Evolutionary conservation across 345 rosid species (phyloP).

Genomic region (Barbarea vulgaris): DNA sequence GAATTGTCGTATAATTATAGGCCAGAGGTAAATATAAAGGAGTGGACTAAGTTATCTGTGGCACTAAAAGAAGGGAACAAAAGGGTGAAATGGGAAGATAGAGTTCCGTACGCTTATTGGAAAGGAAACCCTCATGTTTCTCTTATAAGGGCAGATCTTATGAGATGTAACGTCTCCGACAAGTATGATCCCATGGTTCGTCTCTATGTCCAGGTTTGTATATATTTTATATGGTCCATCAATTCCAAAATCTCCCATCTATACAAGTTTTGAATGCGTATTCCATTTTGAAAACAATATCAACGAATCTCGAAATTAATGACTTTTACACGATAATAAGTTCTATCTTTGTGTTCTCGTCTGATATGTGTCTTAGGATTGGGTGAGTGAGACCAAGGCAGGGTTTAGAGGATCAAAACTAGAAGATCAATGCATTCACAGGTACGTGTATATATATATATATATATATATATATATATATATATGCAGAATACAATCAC

Average conservation of each 20-base stretch:
- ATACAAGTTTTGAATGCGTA: background rate
- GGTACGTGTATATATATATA: conserved; percentile 25
- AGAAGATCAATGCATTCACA: conserved; percentile 61
- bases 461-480: background rate
- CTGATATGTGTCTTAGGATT: conserved; percentile 41
- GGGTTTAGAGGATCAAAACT: conserved; percentile 51
- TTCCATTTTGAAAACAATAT: background rate
- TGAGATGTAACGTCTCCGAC: conserved; percentile 53
- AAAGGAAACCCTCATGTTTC: conserved; percentile 62
- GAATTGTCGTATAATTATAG: conserved; percentile 13
- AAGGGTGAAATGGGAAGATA: conserved; percentile 59
- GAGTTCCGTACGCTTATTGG: conserved; percentile 71
- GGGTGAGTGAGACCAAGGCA: conserved; percentile 42
- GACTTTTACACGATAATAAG: background rate
- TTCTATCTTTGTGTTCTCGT: background rate
- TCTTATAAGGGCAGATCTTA: conserved; percentile 45
- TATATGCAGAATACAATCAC: background rate
- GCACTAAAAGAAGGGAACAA: conserved; percentile 55
- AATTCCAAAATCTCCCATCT: background rate
- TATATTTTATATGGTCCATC: background rate
- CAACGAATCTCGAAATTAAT: background rate
- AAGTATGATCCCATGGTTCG: conserved; percentile 49
- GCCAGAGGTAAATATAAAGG: conserved; percentile 70
- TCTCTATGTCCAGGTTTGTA: conserved; percentile 46
- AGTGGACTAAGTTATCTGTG: conserved; percentile 52